These are phyloP conservation scores for Eucalyptus sp. DNA, from an alignment of 345 rosid species.

Conservation along the genomic window DNA sequence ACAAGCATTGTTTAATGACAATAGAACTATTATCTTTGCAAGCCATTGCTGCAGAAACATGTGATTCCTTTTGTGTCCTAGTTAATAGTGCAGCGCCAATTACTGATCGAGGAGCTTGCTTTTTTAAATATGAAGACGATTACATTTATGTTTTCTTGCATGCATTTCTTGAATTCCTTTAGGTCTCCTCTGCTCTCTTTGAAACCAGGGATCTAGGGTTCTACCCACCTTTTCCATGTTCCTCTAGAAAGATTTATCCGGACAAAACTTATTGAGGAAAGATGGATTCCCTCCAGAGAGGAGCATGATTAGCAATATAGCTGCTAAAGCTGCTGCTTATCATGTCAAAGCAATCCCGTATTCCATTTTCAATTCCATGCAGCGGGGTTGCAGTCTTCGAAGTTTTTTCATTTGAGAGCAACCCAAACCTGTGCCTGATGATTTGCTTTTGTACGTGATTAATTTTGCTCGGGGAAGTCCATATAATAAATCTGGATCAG, in stretches of 20 bases:
- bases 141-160: neutral
- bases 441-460: neutral
- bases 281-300: neutral
- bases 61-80: neutral
- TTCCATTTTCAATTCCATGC: neutral
- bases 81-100: neutral
- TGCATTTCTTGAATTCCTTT: neutral
- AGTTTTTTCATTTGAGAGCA: neutral
- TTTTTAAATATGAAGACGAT: neutral
- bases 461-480: neutral
- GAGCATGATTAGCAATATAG: neutral
- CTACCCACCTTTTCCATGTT: neutral
- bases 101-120: neutral
- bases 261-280: neutral
- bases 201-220: neutral
- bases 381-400: neutral
- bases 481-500: neutral
- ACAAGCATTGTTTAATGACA: neutral
- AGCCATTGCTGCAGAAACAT: neutral
- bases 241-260: neutral
- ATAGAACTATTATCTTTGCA: neutral
- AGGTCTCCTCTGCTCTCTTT: neutral
- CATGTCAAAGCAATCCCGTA: neutral
- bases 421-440: neutral
- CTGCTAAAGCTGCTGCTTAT: neutral